Percentiles rank a stretch among this genome's conserved stretches.
Evolutionary conservation across 371 early-diverging fungal species (phyloP).

Genomic region (Mycotypha africana): DNA sequence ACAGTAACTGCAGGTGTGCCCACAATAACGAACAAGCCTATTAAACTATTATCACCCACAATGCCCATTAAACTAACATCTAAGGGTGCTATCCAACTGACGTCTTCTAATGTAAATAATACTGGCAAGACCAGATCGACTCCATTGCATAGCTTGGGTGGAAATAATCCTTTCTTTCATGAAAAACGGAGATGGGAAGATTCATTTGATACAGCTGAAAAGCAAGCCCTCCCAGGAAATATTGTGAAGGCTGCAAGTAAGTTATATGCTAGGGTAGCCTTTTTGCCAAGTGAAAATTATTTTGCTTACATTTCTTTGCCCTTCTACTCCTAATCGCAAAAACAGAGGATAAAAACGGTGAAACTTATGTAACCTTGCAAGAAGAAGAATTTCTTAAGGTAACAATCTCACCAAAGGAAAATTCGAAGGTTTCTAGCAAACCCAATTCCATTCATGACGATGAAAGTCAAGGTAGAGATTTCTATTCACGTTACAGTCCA

Average conservation of each 20-base stretch:
- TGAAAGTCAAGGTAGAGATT: background rate
- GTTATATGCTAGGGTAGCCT: too few relatives aligned
- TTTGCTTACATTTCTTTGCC: background rate
- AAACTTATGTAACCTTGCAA: conserved; percentile 18
- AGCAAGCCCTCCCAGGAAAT: conserved; percentile 18
- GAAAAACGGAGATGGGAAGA: conserved; percentile 31
- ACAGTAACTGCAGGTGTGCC: too few relatives aligned
- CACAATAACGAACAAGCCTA: too few relatives aligned
- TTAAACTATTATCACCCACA: too few relatives aligned
- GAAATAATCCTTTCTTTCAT: conserved; percentile 6
- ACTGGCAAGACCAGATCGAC: too few relatives aligned
- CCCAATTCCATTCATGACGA: too few relatives aligned
- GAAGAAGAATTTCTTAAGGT: conserved; percentile 19
- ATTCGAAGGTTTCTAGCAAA: too few relatives aligned
- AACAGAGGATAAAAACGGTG: conserved; percentile 18
- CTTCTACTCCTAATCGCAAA: background rate
- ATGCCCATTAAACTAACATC: too few relatives aligned
- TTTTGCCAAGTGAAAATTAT: background rate
- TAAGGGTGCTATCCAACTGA: too few relatives aligned
- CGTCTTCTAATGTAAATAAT: too few relatives aligned
- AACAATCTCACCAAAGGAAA: too few relatives aligned
- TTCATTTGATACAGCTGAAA: conserved; percentile 20
- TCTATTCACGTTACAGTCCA: background rate
- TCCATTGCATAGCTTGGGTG: too few relatives aligned
- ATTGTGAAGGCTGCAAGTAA: conserved; percentile 30